Evolutionary conservation across 2,329 filamentous ascomycete species (phyloP).

Genomic region (Botrytis medusae): DNA sequence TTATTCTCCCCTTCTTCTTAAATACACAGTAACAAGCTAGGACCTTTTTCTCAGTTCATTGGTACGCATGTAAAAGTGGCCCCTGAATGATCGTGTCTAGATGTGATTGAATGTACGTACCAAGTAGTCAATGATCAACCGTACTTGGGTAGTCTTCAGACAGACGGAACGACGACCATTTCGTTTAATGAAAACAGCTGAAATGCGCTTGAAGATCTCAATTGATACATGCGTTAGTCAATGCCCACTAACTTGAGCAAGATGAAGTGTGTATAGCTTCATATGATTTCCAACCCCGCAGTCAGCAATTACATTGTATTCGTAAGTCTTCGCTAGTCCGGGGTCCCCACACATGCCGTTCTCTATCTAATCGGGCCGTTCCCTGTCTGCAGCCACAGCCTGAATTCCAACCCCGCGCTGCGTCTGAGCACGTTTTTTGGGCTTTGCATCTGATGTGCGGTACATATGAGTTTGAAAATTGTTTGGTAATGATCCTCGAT

Average conservation of each 20-base stretch:
- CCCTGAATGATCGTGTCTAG: conserved; percentile 11
- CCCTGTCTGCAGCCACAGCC: background rate
- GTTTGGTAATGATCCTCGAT: background rate
- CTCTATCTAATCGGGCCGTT: conserved; percentile 10
- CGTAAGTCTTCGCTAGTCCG: background rate
- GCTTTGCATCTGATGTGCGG: background rate
- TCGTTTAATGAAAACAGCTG: background rate
- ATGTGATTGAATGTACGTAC: conserved; percentile 5
- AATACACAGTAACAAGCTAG: background rate
- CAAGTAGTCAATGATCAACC: background rate
- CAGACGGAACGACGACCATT: background rate
- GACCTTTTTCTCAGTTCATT: conserved; percentile 11
- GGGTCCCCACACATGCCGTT: conserved; percentile 4
- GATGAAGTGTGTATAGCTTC: background rate
- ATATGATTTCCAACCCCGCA: background rate
- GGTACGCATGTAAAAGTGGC: conserved; percentile 13
- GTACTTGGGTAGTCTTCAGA: background rate
- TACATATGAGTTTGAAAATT: background rate
- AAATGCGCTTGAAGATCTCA: background rate
- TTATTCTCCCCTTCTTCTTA: background rate
- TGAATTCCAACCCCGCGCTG: background rate
- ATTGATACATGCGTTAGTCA: background rate
- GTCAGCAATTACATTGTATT: background rate
- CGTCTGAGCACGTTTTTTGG: background rate
- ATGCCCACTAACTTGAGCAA: background rate